These are phyloP conservation scores for Botrytis fabae DNA, from an alignment of 2,329 filamentous ascomycete species.

Conservation along the genomic window DNA sequence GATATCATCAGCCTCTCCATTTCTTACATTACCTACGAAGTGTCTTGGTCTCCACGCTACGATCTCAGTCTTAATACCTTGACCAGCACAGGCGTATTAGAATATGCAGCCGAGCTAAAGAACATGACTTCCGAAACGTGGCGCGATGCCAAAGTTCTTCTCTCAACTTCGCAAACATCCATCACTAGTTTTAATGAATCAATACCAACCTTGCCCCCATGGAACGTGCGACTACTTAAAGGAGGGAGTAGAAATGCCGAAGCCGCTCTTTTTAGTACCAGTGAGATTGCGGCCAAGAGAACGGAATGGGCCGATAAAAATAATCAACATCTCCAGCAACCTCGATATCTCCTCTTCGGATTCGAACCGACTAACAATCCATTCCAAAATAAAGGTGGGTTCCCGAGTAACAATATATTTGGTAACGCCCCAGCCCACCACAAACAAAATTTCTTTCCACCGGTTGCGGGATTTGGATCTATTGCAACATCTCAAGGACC, in stretches of 20 bases:
- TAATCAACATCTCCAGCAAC: conserved; percentile 39
- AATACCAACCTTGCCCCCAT: conserved; percentile 49
- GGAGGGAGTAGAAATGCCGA: conserved; percentile 25
- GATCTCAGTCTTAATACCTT: conserved; percentile 48
- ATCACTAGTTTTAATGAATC: conserved; percentile 51
- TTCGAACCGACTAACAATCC: background rate
- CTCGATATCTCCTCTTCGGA: conserved; percentile 15
- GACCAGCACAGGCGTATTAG: conserved; percentile 41
- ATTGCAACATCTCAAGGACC: background rate
- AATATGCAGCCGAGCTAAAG: conserved; percentile 55
- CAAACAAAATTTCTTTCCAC: conserved; percentile 8
- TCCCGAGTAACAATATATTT: background rate
- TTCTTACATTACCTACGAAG: conserved; percentile 42
- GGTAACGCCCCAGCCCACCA: background rate
- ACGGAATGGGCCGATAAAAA: conserved; percentile 32
- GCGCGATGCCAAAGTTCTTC: conserved; percentile 46
- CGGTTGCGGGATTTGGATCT: background rate
- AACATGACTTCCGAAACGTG: conserved; percentile 53
- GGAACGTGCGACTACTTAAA: conserved; percentile 48
- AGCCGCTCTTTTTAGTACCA: conserved; percentile 31
- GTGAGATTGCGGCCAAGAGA: conserved; percentile 43
- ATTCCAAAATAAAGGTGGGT: conserved; percentile 11
- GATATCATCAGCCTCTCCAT: conserved; percentile 37
- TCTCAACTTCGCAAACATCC: conserved; percentile 52
- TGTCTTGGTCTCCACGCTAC: conserved; percentile 51